Percentiles rank a stretch among this genome's conserved stretches.
These are phyloP conservation scores for Penicillium corylophilum DNA, from an alignment of 2,329 filamentous ascomycete species.

Conservation along the genomic window DNA sequence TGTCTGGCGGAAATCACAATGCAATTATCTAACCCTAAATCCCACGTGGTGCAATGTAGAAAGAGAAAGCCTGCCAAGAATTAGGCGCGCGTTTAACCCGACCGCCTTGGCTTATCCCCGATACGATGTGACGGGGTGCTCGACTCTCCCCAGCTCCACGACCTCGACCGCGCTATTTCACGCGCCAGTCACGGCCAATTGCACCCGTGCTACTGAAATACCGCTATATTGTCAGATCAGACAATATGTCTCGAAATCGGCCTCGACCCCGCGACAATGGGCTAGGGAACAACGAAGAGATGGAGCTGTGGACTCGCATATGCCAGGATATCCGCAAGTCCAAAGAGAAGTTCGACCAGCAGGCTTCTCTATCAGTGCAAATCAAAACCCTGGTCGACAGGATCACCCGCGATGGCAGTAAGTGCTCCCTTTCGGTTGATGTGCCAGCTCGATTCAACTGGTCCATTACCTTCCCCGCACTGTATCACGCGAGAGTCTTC, in stretches of 20 bases:
- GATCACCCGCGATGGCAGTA: constrained; percentile 44
- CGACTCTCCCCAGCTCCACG: constrained; percentile 3
- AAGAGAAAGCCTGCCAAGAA: neutral
- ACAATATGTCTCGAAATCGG: constrained; percentile 44
- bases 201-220: neutral
- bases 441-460: neutral
- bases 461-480: neutral
- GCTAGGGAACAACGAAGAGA: constrained; percentile 45
- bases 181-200: neutral
- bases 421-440: constrained; percentile 24
- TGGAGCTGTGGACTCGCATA: constrained; percentile 48
- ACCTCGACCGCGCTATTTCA: neutral
- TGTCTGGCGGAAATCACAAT: neutral
- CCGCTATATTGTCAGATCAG: neutral
- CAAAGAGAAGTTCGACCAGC: constrained; percentile 46
- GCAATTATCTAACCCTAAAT: neutral
- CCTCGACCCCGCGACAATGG: constrained; percentile 44
- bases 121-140: constrained; percentile 1
- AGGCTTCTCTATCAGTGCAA: constrained; percentile 39
- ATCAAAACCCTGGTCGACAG: constrained; percentile 45
- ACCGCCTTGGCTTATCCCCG: constrained; percentile 15
- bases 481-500: neutral
- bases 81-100: constrained; percentile 13
- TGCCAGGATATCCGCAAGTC: constrained; percentile 44
- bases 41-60: neutral